Evolutionary conservation across 768 basidiomycete species (phyloP), one percentile per base, ranked within the genome.

Genomic region (Mycena crocata): DNA sequence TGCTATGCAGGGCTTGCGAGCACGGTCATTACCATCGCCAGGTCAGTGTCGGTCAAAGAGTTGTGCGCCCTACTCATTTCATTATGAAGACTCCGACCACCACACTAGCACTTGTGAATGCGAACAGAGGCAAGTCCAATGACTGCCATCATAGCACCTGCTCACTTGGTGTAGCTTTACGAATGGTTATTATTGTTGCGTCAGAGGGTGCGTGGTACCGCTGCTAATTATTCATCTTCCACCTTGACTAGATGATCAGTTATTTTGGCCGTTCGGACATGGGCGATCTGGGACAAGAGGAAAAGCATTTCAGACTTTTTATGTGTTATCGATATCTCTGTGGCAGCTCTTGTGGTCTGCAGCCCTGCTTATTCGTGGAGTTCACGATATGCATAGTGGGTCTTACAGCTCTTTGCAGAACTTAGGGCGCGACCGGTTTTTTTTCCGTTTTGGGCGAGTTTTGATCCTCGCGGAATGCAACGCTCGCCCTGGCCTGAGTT

Each of bases 201-300:
- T 48, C 66, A 14, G 66, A 67, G 31, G 45, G 60, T 67, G 49
- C 12, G 45, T 19, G 4, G 28, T 58, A 4, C 3, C 12, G 2
- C 2, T 23, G n/a, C n/a, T n/a, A n/a, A 31, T 12, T 28, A 40
- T 48, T 55, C 3, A 17, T 7, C 12, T n/a, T 24, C 37, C 1
- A 24, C 30, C 0, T 50, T 44, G 21, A 46, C 23, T 48, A 17
- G 1, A 7, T n/a, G 23, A 49, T 23, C 35, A 75, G 75, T 66
- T 15, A 66, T 76, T 24, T 62, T 76, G 15, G 74, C 66, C 2
- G 57, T 64, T 35, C 48, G 75, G 23, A 74, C 72, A 24, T 76
- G 75, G 74, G 74, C 72, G 1, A 67, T 75, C 35, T 76, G 75
- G 74, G 71, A 69, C 35, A 67, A 49, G 26, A 66, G 51, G 30